phyloP scores from a whole-genome alignment of 2,329 filamentous ascomycete species.

The Elsinoe ampelina region DNA sequence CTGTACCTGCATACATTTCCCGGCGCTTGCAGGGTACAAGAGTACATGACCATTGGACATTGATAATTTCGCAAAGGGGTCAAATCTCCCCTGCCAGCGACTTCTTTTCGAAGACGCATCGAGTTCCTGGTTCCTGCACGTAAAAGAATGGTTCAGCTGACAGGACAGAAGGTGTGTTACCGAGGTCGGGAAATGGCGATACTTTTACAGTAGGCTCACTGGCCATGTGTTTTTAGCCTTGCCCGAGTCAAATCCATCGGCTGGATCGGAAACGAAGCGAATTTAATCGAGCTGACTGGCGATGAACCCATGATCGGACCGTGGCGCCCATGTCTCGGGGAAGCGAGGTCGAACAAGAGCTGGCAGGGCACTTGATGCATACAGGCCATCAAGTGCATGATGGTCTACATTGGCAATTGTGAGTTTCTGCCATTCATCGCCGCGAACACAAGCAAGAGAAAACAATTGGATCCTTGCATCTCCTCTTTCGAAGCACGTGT shows the following conservation, averaged over 20 bases:
- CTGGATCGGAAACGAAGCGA: not conserved
- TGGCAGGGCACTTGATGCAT: no score
- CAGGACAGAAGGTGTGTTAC: not conserved
- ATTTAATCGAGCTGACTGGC: not conserved
- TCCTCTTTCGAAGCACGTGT: not conserved
- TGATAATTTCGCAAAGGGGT: not conserved
- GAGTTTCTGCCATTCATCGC: no score
- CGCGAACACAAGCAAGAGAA: no score
- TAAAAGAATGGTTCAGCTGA: slow-evolving; percentile 3
- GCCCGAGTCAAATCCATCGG: not conserved
- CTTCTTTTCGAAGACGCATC: not conserved
- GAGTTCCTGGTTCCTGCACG: not conserved
- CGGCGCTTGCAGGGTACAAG: not conserved
- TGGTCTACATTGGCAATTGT: no score
- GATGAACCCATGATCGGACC: not conserved
- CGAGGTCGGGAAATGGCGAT: slow-evolving; percentile 4
- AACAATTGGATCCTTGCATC: not conserved
- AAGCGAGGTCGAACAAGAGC: no score
- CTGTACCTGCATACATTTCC: slow-evolving; percentile 4
- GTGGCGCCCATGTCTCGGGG: not conserved
- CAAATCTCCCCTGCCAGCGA: not conserved
- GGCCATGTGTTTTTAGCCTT: slow-evolving; percentile 8
- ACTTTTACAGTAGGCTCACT: no score
- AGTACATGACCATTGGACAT: not conserved
- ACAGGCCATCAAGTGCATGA: no score